phyloP scores from a whole-genome alignment of 169 alveolate genomes.

The Fabrea salina region DNA sequence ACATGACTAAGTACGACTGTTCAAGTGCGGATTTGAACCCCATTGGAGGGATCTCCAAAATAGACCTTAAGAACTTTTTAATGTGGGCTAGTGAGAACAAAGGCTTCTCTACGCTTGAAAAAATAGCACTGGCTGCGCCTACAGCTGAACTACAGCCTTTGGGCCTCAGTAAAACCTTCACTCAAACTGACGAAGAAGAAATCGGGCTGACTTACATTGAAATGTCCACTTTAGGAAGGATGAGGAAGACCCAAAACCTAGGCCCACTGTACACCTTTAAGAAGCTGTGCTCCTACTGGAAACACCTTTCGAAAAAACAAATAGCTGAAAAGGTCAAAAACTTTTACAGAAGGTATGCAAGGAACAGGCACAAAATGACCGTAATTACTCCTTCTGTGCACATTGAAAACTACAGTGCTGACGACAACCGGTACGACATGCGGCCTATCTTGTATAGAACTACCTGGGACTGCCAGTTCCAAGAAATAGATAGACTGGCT shows the following conservation, averaged over 20 bases:
- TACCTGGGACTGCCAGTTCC: conserved; percentile 66
- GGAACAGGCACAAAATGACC: conserved; percentile 85
- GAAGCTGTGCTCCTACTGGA: conserved; percentile 56
- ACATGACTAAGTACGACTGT: conserved; percentile 76
- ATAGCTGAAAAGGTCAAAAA: conserved; percentile 78
- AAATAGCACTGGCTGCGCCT: conserved; percentile 59
- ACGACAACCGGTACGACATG: conserved; percentile 83
- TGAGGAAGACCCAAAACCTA: conserved; percentile 60
- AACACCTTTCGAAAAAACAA: conserved; percentile 37
- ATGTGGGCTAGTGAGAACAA: conserved; percentile 20
- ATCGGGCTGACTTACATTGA: conserved; percentile 86
- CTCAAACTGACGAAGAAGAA: conserved; percentile 81
- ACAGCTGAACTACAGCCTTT: conserved; percentile 84
- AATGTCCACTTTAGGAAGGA: conserved; percentile 65
- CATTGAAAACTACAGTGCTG: conserved; percentile 79
- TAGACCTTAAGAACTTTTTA: conserved; percentile 54
- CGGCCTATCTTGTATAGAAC: conserved; percentile 63
- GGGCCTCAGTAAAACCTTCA: conserved; percentile 34
- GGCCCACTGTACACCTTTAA: conserved; percentile 82
- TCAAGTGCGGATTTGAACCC: conserved; percentile 75
- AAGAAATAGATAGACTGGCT: conserved; percentile 55
- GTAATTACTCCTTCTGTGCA: conserved; percentile 85
- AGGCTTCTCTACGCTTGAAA: conserved; percentile 1
- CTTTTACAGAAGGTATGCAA: conserved; percentile 73
- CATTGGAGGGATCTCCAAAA: conserved; percentile 74